A percentile compares a stretch with the other conserved stretches of the same genome.
Evolutionary conservation across 2,329 filamentous ascomycete genomes (phyloP).

Genomic region (Fusarium sacchari): DNA sequence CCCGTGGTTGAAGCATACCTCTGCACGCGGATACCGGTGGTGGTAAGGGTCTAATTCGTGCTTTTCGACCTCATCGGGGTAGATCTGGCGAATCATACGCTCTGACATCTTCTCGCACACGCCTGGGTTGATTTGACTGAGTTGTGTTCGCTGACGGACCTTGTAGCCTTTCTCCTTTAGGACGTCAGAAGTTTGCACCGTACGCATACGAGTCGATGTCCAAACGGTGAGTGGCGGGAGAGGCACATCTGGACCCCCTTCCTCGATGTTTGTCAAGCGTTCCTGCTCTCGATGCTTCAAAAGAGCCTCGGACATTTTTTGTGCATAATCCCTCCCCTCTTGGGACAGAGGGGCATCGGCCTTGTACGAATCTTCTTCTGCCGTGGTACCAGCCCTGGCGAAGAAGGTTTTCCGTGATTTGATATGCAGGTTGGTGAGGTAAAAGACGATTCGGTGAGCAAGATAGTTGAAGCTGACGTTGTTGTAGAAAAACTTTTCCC

Average conservation of each 20-base stretch:
- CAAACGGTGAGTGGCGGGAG: constrained; percentile 88
- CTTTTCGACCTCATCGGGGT: constrained; percentile 90
- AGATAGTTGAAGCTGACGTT: constrained; percentile 97
- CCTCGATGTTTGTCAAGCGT: constrained; percentile 72
- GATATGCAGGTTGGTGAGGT: constrained; percentile 96
- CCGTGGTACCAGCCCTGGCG: constrained; percentile 84
- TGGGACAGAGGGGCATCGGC: constrained; percentile 86
- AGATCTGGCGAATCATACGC: constrained; percentile 79
- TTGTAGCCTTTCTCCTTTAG: constrained; percentile 84
- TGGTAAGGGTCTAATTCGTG: constrained; percentile 97
- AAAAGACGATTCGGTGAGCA: constrained; percentile 97
- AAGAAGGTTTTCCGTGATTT: constrained; percentile 96
- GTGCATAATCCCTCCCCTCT: constrained; percentile 82
- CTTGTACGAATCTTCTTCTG: constrained; percentile 92
- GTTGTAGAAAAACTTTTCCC: constrained; percentile 92
- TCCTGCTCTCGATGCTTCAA: constrained; percentile 86
- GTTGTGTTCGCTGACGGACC: constrained; percentile 90
- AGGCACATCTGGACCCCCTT: constrained; percentile 73
- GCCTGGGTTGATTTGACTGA: constrained; percentile 97
- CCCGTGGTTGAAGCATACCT: constrained; percentile 64
- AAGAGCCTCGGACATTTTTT: constrained; percentile 86
- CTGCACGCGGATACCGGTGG: constrained; percentile 92
- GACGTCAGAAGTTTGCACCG: constrained; percentile 87
- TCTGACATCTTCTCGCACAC: constrained; percentile 96
- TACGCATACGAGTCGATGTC: constrained; percentile 92